These are phyloP conservation scores for Mycogone perniciosa DNA, from an alignment of 2,329 filamentous ascomycete genomes.

Conservation along the genomic window DNA sequence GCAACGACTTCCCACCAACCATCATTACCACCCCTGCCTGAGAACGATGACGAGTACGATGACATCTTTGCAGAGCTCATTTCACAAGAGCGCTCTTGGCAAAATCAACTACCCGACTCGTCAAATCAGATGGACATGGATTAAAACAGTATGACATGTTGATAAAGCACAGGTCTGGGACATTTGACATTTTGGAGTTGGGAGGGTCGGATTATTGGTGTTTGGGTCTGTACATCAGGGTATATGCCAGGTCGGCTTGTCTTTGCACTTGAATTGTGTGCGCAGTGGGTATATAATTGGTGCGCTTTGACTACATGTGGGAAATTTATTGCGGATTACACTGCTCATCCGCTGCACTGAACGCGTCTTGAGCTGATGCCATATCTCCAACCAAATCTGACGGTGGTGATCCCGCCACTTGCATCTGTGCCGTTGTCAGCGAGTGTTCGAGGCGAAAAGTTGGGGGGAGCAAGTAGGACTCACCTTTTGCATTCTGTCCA, in stretches of 20 bases:
- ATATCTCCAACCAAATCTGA: constrained; percentile 87
- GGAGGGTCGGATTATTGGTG: constrained; percentile 15
- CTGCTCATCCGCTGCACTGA: constrained; percentile 54
- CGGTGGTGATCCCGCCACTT: constrained; percentile 86
- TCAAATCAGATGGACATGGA: constrained; percentile 44
- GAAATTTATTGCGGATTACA: constrained; percentile 53
- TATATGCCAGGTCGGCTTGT: constrained; percentile 20
- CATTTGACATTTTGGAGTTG: constrained; percentile 16
- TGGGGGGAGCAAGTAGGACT: background rate
- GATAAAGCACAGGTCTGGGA: constrained; percentile 1
- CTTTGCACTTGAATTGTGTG: constrained; percentile 7
- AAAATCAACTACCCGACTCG: constrained; percentile 12
- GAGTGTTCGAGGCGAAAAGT: background rate
- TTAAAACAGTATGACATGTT: constrained; percentile 16
- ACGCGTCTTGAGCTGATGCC: constrained; percentile 69
- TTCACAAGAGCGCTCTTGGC: constrained; percentile 23
- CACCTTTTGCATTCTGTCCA: constrained; percentile 97
- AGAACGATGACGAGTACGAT: constrained; percentile 54
- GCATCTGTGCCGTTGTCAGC: constrained; percentile 61
- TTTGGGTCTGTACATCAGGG: constrained; percentile 16
- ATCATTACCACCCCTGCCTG: constrained; percentile 31
- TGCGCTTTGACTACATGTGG: constrained; percentile 22
- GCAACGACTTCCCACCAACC: constrained; percentile 20
- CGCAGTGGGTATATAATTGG: constrained; percentile 23
- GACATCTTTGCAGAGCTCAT: constrained; percentile 47